Conservation (phyloP, 1,139 yeast genomes). For the Yamadazyma sp. region DNA sequence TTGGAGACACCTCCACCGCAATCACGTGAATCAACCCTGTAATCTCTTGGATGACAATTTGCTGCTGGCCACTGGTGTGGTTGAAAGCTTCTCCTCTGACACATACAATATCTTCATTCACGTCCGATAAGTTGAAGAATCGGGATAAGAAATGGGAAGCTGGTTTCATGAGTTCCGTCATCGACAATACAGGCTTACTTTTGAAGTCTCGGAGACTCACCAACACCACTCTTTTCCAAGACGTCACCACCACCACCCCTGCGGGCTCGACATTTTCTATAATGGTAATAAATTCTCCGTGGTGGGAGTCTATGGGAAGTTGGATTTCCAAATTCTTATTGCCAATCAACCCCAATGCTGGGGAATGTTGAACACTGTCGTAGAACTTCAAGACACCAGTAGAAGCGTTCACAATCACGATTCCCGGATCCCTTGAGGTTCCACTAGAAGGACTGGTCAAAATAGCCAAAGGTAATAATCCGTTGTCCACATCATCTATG, state of each 20-base stretch:
- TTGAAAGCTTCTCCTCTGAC: conserved; percentile 55
- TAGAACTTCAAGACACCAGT: conserved; percentile 61
- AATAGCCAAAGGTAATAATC: conserved; percentile 51
- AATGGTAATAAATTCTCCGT: conserved; percentile 56
- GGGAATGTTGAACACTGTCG: conserved; percentile 67
- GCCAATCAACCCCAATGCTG: conserved; percentile 62
- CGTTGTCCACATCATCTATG: conserved; percentile 17
- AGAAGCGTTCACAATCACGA: conserved; percentile 56
- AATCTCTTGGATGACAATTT: conserved; percentile 46
- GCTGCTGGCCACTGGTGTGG: conserved; percentile 50
- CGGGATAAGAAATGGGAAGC: conserved; percentile 27
- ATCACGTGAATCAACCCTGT: conserved; percentile 40
- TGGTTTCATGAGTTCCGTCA: conserved; percentile 33
- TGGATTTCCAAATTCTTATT: conserved; percentile 38
- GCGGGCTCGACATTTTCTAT: conserved; percentile 72
- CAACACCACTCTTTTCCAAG: conserved; percentile 65
- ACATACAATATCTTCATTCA: conserved; percentile 55
- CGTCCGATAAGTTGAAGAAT: conserved; percentile 15
- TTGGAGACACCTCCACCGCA: conserved; percentile 32
- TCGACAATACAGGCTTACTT: conserved; percentile 57
- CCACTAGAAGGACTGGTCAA: conserved; percentile 68
- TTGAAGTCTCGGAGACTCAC: conserved; percentile 65
- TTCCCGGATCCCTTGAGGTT: conserved; percentile 61
- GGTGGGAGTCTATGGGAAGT: conserved; percentile 35
- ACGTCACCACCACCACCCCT: conserved; percentile 71